Conservation (phyloP, 1,139 yeast genomes). For the Suhomyces bribrorum region DNA sequence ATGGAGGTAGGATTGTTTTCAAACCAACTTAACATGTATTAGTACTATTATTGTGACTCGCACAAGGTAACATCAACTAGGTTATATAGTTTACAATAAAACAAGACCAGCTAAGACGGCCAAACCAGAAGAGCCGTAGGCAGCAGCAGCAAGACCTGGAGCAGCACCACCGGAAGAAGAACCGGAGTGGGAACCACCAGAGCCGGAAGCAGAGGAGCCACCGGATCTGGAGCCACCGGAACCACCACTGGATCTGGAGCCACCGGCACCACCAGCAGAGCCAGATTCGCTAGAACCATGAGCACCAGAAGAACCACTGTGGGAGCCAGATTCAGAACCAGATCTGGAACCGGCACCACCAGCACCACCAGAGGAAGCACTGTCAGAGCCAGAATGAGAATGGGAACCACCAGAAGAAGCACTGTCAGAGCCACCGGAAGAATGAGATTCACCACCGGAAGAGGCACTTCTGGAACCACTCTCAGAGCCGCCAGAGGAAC, state of each 20-base stretch:
- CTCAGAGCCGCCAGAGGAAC: conserved; percentile 4
- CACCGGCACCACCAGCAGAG: conserved; percentile 11
- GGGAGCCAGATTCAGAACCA: conserved; percentile 8
- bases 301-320: conserved; percentile 5
- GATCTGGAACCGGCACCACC: conserved; percentile 12
- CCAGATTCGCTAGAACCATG: neutral
- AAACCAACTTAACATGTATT: neutral
- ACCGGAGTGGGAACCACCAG: conserved; percentile 15
- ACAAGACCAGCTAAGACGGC: conserved; percentile 33
- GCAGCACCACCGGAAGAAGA: conserved; percentile 18
- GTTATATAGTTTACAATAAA: conserved; percentile 24
- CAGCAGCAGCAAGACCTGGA: conserved; percentile 21
- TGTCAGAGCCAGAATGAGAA: conserved; percentile 11
- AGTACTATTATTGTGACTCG: neutral
- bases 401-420: conserved; percentile 12
- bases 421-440: conserved; percentile 6
- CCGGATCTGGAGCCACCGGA: conserved; percentile 14
- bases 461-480: conserved; percentile 3
- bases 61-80: neutral
- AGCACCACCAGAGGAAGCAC: conserved; percentile 17
- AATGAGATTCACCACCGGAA: conserved; percentile 3
- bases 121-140: conserved; percentile 25
- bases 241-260: too few relatives aligned
- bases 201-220: conserved; percentile 8
- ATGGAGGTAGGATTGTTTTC: too few relatives aligned